These are phyloP conservation scores for Botrytis porri DNA, from an alignment of 2,329 filamentous ascomycete genomes.

Conservation along the genomic window DNA sequence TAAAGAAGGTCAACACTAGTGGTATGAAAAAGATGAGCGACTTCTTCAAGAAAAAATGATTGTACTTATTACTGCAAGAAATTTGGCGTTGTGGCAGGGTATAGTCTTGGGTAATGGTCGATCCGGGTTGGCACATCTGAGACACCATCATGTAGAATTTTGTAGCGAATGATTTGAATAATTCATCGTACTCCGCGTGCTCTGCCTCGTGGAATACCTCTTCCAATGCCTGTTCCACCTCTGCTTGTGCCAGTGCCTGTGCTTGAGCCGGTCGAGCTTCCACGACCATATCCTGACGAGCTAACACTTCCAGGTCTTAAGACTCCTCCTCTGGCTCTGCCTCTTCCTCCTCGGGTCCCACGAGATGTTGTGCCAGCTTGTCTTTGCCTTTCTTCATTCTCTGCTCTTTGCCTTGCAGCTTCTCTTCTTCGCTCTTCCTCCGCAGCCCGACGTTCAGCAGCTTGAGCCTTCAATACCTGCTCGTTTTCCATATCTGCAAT, in stretches of 20 bases:
- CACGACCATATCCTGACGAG: conserved; percentile 25
- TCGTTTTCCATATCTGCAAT: conserved; percentile 84
- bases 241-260: conserved; percentile 36
- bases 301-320: conserved; percentile 30
- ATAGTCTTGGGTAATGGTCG: conserved; percentile 15
- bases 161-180: conserved; percentile 21
- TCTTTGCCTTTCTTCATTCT: conserved; percentile 54
- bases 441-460: conserved; percentile 69
- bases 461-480: conserved; percentile 67
- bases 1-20: conserved; percentile 85
- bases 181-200: conserved; percentile 45
- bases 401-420: conserved; percentile 60
- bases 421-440: conserved; percentile 79
- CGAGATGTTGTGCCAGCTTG: conserved; percentile 42
- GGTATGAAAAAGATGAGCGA: conserved; percentile 98
- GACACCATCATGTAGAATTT: conserved; percentile 23
- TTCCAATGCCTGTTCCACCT: conserved; percentile 44
- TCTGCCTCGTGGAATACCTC: conserved; percentile 53
- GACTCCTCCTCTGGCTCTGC: conserved; percentile 32
- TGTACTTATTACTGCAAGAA: background rate
- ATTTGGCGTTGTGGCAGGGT: conserved; percentile 15
- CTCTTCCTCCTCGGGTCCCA: conserved; percentile 36
- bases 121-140: conserved; percentile 12
- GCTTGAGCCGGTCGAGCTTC: conserved; percentile 2
- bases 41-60: conserved; percentile 74